Percentiles rank a stretch among this genome's conserved stretches.
Evolutionary conservation across 2,329 filamentous ascomycete species (phyloP).

Genomic region (Exophiala calicioides): DNA sequence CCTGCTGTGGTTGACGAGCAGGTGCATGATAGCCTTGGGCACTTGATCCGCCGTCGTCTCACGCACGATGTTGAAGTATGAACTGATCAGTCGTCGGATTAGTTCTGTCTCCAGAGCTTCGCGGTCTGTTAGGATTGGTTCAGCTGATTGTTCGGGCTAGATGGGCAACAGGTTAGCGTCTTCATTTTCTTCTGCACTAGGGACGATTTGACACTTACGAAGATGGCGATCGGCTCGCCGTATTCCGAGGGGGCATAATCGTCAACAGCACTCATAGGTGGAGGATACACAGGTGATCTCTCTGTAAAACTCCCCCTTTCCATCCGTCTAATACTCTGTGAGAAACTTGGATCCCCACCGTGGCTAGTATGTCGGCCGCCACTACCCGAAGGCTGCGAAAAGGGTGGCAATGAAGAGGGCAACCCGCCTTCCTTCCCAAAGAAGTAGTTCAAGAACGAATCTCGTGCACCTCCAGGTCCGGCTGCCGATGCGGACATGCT

Average conservation of each 20-base stretch:
- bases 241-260: conserved; percentile 43
- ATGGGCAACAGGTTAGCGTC: neutral
- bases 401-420: conserved; percentile 47
- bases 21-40: conserved; percentile 97
- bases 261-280: conserved; percentile 39
- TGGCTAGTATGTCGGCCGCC: conserved; percentile 72
- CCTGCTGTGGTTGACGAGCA: conserved; percentile 97
- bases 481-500: conserved; percentile 64
- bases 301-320: conserved; percentile 44
- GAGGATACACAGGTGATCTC: conserved; percentile 49
- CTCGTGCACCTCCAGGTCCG: conserved; percentile 64
- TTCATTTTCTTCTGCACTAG: too few relatives aligned
- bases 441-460: conserved; percentile 98
- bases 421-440: conserved; percentile 87
- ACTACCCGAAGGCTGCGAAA: conserved; percentile 41
- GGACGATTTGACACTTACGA: conserved; percentile 54
- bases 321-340: conserved; percentile 75
- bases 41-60: conserved; percentile 99
- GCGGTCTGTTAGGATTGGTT: conserved; percentile 88
- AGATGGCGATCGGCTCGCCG: conserved; percentile 46
- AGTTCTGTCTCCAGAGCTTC: conserved; percentile 97
- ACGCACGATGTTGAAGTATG: conserved; percentile 98
- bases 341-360: conserved; percentile 75
- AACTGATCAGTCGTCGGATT: conserved; percentile 92
- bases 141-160: conserved; percentile 54